A percentile compares a stretch with the other conserved stretches of the same genome.
phyloP scores from a whole-genome alignment of 495 filamentous ascomycete species.

The Neurospora sp. region DNA sequence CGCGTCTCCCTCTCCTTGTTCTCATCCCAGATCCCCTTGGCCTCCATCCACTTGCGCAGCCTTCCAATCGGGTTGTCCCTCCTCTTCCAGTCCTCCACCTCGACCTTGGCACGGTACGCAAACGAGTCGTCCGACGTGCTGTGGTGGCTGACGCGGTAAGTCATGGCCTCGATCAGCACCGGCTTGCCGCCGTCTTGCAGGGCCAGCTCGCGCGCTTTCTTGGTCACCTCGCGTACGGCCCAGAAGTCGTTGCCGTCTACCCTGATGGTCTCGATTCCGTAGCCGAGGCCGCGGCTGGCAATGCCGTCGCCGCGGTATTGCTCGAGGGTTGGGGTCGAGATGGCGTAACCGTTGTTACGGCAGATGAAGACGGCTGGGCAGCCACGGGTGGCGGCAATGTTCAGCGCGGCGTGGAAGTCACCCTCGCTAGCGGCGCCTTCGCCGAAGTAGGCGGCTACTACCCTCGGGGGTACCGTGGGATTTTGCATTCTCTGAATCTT shows the following conservation, averaged over 20 bases:
- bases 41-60: constrained; percentile 85
- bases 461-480: constrained; percentile 49
- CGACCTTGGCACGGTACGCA: constrained; percentile 84
- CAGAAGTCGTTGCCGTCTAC: constrained; percentile 98
- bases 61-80: constrained; percentile 90
- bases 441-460: constrained; percentile 88
- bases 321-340: constrained; percentile 87
- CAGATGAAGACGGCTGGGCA: constrained; percentile 93
- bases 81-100: constrained; percentile 97
- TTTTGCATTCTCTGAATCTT: constrained; percentile 75
- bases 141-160: constrained; percentile 93
- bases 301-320: constrained; percentile 98
- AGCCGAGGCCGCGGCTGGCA: constrained; percentile 86
- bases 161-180: constrained; percentile 92
- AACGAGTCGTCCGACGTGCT: constrained; percentile 97
- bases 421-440: constrained; percentile 97
- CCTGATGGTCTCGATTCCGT: constrained; percentile 93
- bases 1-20: constrained; percentile 66
- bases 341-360: constrained; percentile 96
- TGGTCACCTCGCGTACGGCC: constrained; percentile 78
- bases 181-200: constrained; percentile 68
- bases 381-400: constrained; percentile 87
- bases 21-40: constrained; percentile 72
- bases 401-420: constrained; percentile 94
- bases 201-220: constrained; percentile 65